Evolutionary conservation across 768 basidiomycete species (phyloP).

Genomic region (Kwoniella dendrophila): DNA sequence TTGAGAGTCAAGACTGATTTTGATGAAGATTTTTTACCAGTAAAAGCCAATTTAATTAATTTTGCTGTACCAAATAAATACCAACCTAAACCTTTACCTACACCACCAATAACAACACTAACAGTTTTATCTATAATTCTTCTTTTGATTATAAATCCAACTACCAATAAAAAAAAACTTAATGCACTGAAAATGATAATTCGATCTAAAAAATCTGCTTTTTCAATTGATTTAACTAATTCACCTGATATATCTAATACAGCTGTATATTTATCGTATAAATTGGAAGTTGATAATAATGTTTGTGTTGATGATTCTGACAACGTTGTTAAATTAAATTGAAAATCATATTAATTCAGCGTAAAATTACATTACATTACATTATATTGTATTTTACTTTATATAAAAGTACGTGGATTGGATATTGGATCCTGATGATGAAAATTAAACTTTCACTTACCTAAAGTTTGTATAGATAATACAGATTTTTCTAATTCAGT

Average conservation of each 20-base stretch:
- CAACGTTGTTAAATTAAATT: no score
- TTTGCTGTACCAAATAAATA: slow-evolving; percentile 61
- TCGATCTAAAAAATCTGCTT: slow-evolving; percentile 89
- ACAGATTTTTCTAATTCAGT: slow-evolving; percentile 88
- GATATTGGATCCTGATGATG: neutral
- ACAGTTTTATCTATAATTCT: slow-evolving; percentile 78
- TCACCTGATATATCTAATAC: slow-evolving; percentile 74
- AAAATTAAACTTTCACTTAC: slow-evolving; percentile 57
- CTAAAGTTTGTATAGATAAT: slow-evolving; percentile 79
- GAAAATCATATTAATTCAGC: no score
- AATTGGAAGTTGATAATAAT: slow-evolving; percentile 70
- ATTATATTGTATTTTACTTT: no score
- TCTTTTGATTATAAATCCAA: slow-evolving; percentile 84
- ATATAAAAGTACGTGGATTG: no score
- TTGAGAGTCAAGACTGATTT: neutral
- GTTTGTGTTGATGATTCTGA: slow-evolving; percentile 77
- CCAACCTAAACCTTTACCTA: slow-evolving; percentile 69
- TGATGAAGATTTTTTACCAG: slow-evolving; percentile 15
- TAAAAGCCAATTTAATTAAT: slow-evolving; percentile 26
- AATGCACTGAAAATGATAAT: slow-evolving; percentile 78
- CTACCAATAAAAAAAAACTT: slow-evolving; percentile 77
- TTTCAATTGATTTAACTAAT: slow-evolving; percentile 83
- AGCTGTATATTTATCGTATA: slow-evolving; percentile 65
- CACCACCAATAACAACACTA: slow-evolving; percentile 48
- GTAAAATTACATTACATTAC: no score